These are phyloP conservation scores for Rubroboletus satanas DNA, from an alignment of 768 basidiomycete genomes.

Conservation along the genomic window DNA sequence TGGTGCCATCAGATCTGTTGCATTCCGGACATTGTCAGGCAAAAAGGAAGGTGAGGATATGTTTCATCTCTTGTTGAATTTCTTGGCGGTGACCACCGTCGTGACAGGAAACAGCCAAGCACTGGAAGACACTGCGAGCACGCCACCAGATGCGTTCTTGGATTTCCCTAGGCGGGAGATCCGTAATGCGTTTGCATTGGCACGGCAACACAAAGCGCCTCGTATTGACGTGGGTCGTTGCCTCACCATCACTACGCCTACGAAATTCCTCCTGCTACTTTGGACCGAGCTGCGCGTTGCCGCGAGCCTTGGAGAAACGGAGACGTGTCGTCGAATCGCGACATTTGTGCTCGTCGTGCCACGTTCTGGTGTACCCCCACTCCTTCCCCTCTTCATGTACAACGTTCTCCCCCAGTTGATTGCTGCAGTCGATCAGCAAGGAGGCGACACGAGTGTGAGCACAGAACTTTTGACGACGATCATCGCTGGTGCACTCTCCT, in stretches of 20 bases:
- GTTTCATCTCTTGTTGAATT: neutral
- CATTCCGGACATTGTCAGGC: constrained; percentile 37
- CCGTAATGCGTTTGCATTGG: constrained; percentile 51
- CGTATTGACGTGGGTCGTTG: constrained; percentile 64
- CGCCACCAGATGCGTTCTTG: constrained; percentile 38
- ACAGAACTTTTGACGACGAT: constrained; percentile 64
- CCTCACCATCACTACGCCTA: constrained; percentile 53
- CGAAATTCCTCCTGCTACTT: constrained; percentile 59
- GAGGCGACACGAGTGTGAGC: constrained; percentile 50
- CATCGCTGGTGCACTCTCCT: constrained; percentile 61
- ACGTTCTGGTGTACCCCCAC: constrained; percentile 51
- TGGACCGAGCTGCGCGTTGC: constrained; percentile 62
- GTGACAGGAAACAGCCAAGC: constrained; percentile 16
- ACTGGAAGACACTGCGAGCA: constrained; percentile 16
- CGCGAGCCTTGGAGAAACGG: constrained; percentile 55
- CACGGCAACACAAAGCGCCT: constrained; percentile 60
- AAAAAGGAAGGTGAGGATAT: constrained; percentile 35
- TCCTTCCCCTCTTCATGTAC: constrained; percentile 72
- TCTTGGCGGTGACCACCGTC: neutral
- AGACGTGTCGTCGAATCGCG: constrained; percentile 59
- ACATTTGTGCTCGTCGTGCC: constrained; percentile 68
- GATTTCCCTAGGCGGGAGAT: constrained; percentile 57
- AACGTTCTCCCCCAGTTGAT: constrained; percentile 62
- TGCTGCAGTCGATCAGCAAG: constrained; percentile 45
- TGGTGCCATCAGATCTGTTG: constrained; percentile 37